Evolutionary conservation across 2,329 filamentous ascomycete species (phyloP).

Genomic region (Colletotrichum navitas): DNA sequence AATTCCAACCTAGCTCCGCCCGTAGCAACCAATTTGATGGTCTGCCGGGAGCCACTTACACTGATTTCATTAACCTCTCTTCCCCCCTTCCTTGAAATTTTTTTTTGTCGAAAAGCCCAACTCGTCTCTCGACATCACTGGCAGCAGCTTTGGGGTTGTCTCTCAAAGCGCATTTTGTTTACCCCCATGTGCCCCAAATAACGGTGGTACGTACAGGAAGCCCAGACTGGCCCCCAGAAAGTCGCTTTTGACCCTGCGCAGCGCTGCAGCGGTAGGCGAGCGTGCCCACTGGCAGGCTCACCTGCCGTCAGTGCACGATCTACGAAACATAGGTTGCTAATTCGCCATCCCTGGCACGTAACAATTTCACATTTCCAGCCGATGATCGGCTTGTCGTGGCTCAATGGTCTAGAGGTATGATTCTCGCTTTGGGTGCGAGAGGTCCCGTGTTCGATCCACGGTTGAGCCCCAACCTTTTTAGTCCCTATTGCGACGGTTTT

Average conservation of each 20-base stretch:
- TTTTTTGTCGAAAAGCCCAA: neutral
- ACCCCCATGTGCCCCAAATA: neutral
- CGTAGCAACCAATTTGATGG: neutral
- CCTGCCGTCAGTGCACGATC: neutral
- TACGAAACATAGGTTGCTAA: slow-evolving; percentile 12
- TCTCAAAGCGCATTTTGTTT: neutral
- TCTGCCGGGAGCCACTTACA: slow-evolving; percentile 4
- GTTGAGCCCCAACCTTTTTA: slow-evolving; percentile 45
- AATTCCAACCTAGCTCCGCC: neutral
- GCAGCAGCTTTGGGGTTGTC: no score
- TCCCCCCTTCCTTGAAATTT: neutral
- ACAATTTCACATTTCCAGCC: neutral
- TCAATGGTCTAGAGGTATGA: slow-evolving; percentile 53
- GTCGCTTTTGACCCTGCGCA: neutral
- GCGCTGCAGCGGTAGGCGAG: neutral
- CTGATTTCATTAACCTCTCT: neutral
- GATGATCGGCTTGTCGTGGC: slow-evolving; percentile 30
- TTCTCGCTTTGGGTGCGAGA: slow-evolving; percentile 53
- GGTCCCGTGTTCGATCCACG: slow-evolving; percentile 53
- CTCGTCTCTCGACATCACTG: neutral
- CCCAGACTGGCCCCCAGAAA: no score
- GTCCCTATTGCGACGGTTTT: neutral
- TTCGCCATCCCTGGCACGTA: neutral
- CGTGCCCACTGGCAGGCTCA: neutral
- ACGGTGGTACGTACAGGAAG: neutral